Base-by-base conservation (phyloP, 805 yeast genomes). In the Metschnikowia drakensbergensis region DNA sequence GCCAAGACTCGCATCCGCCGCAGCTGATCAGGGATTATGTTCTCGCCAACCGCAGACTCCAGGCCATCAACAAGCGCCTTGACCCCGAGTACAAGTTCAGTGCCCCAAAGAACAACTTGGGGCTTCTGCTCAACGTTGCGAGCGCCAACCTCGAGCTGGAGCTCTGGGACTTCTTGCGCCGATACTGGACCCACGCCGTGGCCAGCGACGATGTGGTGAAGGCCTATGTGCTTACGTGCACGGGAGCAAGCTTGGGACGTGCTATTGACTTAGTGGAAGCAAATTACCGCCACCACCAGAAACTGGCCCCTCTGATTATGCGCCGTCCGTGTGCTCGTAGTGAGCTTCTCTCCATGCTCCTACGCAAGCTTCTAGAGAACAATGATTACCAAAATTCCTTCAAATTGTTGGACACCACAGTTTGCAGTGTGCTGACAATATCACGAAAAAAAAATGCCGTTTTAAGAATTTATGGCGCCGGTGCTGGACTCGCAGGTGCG, bases 331-430 rank as follows among this genome's bases (percentile, higher is more conserved):
- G 4, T 10, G 28, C 27, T 7, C n/a, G 23, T 7, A n/a, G 28
- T 10, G 49, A 42, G 32, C 48, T 46, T 5, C 46, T 50, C 6
- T 22, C 35, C 9, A 32, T 52, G 25, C 49, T 54, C n/a, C 38
- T 49, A 9, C 50, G 48, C 10, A 49, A 43, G 26, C 52, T 55
- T 6, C 39, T 55, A 10, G 35, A 40, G 5, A 27, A 48, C 13
- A 49, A 50, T 29, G 59, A 55, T 38, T 54, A 50, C 42, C 53
- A 47, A 28, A 49, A 50, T 11, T 52, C 56, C 28, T 50, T 55
- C 46, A 51, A 54, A 45, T 37, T 54, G 26, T 36, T 55, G 25
- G 54, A 54, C 26, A 41, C 44, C 17, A 55, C 59, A 3, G 47
- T 37, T 2, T 33, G 26, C 47, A 35, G 49, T 45, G 30, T 25